Percentiles rank a stretch among this genome's conserved stretches.
phyloP scores from a whole-genome alignment of 2,329 filamentous ascomycete genomes.

The Ophiostoma tasmaniense region DNA sequence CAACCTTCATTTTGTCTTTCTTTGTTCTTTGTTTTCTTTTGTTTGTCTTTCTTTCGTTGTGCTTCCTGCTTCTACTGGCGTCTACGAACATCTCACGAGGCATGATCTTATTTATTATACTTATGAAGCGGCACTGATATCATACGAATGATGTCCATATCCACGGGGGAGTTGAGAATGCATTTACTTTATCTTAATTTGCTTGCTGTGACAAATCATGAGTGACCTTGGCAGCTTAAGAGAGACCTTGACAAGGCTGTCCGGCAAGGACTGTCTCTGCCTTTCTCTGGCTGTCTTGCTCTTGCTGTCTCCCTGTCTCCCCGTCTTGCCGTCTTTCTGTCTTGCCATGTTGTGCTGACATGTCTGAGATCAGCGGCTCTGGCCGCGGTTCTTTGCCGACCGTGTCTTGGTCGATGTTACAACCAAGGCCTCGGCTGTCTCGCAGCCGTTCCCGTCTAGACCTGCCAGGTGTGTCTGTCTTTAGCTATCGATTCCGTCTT shows the following conservation, averaged over 20 bases:
- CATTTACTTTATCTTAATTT: not conserved
- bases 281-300: too few relatives aligned
- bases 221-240: too few relatives aligned
- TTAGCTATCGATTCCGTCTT: too few relatives aligned
- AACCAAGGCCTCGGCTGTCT: too few relatives aligned
- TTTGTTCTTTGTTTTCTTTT: not conserved
- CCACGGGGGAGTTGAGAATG: not conserved
- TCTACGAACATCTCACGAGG: not conserved
- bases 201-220: too few relatives aligned
- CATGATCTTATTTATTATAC: not conserved
- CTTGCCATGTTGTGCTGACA: not conserved
- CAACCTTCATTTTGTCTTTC: not conserved
- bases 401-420: not conserved
- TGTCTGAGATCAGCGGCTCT: not conserved
- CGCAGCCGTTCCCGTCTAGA: not conserved
- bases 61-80: not conserved
- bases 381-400: not conserved
- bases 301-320: too few relatives aligned
- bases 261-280: too few relatives aligned
- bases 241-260: too few relatives aligned
- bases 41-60: conserved; percentile 12
- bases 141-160: not conserved
- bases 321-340: not conserved
- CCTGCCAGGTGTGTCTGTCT: not conserved
- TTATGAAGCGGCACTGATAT: not conserved